Evolutionary conservation across 2,329 filamentous ascomycete species (phyloP).

Genomic region (Cordyceps fumosorosea): DNA sequence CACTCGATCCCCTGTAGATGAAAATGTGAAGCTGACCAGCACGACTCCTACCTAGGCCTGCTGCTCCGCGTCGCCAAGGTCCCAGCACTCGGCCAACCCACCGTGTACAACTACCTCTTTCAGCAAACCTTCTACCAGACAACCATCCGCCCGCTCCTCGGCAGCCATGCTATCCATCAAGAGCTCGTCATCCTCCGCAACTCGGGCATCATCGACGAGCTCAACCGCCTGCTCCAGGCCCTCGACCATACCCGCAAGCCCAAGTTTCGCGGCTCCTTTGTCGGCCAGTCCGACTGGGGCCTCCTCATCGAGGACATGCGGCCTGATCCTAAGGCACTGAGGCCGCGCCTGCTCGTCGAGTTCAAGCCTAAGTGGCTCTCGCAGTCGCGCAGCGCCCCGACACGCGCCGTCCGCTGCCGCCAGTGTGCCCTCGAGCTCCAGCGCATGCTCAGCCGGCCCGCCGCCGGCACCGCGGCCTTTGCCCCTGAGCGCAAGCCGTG

Average conservation of each 20-base stretch:
- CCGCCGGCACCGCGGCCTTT: constrained; percentile 16
- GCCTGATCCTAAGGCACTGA: constrained; percentile 15
- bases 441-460: constrained; percentile 27
- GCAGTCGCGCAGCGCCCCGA: constrained; percentile 67
- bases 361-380: constrained; percentile 83
- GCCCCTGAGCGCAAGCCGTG: constrained; percentile 46
- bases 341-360: constrained; percentile 47
- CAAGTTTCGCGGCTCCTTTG: constrained; percentile 42
- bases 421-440: constrained; percentile 57
- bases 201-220: constrained; percentile 31
- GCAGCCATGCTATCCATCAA: constrained; percentile 28
- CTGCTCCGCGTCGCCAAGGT: constrained; percentile 35
- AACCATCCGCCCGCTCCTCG: constrained; percentile 29
- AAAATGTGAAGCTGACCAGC: constrained; percentile 8
- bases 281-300: constrained; percentile 53
- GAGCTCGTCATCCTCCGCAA: constrained; percentile 31
- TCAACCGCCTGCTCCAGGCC: constrained; percentile 47
- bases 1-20: not conserved
- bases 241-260: constrained; percentile 39
- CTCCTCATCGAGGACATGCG: constrained; percentile 70
- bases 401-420: constrained; percentile 57
- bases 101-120: constrained; percentile 31
- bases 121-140: constrained; percentile 32
- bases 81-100: constrained; percentile 22
- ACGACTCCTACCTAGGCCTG: constrained; percentile 21